Base-by-base conservation (phyloP, 208 protist genomes). In the Herpetomonas samuelpessoai region DNA sequence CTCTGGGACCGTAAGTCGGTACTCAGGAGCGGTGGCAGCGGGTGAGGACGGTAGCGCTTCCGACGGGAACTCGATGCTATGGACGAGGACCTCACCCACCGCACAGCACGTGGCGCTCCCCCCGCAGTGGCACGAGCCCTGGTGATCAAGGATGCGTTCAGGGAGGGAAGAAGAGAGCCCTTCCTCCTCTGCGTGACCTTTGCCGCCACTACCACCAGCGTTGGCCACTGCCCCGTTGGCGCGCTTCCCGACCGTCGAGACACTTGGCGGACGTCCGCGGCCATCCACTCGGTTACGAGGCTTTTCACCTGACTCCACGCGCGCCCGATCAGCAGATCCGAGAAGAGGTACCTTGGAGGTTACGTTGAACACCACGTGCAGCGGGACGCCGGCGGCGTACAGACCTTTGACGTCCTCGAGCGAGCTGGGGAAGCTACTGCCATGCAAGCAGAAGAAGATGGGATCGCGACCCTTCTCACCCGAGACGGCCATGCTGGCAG, bases 301-400 rank as follows among this genome's bases (percentile, higher is more conserved):
- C 31, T 62, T 60, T 19, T 68, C 51, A 19, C 61, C 54, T 24
- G 6, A 22, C 28, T 59, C 24, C 22, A 10, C 14, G 16, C 35
- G 58, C 38, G 24, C 57, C 53, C 60, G 41, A 18, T 53, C 57
- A 2, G 19, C 19, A 30, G 65, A 81, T 4, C 74, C 74, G 21
- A 35, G 61, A 3, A 80, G 64, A 10, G 68, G 26, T 27, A 58
- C 69, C 7, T 64, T 54, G 47, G 56, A 71, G 14, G 38, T 44
- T 1, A 84, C 29, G 16, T 69, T 62, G 21, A 84, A 14, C 1
- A 84, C 31, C 10, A 52, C 67, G 31, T 84, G 67, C 41, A 84
- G 59, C 6, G 55, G 26, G 2, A 84, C 35, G 2, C 62, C 62
- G 21, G 31, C 46, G 19, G 29, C 44, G 48, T 60, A 35, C 54